Evolutionary conservation across 2,329 filamentous ascomycete species (phyloP).

Genomic region (Botrytis elliptica): DNA sequence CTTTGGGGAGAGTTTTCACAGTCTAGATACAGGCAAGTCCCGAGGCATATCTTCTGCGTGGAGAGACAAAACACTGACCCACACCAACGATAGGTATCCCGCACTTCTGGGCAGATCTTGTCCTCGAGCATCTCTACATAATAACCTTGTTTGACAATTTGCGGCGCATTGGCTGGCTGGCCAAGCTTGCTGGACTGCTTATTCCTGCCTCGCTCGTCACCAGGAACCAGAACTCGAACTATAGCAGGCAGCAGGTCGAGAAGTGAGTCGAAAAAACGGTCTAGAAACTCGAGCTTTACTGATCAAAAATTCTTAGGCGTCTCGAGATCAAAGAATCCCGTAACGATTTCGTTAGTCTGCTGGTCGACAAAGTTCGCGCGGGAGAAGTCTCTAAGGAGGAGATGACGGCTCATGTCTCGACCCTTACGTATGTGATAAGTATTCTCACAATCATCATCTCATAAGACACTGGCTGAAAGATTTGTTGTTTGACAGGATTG

Average conservation of each 20-base stretch:
- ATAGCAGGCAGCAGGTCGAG: too few species aligned
- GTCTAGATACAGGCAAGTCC: background rate
- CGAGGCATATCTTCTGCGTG: too few species aligned
- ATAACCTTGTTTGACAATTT: background rate
- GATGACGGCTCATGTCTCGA: background rate
- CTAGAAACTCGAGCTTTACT: too few species aligned
- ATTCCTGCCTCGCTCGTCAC: background rate
- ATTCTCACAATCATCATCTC: background rate
- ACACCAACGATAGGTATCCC: background rate
- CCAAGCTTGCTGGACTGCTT: background rate
- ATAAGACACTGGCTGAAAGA: background rate
- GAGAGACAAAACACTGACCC: background rate
- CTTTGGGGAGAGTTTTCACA: background rate
- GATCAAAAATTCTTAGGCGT: background rate
- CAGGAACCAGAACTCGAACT: too few species aligned
- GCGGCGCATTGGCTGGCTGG: background rate
- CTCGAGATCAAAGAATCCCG: background rate
- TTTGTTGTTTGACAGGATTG: conserved; percentile 7
- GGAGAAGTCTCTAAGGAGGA: background rate
- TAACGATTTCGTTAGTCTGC: background rate
- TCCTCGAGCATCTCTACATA: background rate
- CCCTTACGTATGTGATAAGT: background rate
- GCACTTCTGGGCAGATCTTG: background rate
- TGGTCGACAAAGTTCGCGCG: background rate
- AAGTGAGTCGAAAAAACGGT: too few species aligned